Conservation (phyloP, 2,329 filamentous ascomycete genomes). For the Beauveria brongniartii region DNA sequence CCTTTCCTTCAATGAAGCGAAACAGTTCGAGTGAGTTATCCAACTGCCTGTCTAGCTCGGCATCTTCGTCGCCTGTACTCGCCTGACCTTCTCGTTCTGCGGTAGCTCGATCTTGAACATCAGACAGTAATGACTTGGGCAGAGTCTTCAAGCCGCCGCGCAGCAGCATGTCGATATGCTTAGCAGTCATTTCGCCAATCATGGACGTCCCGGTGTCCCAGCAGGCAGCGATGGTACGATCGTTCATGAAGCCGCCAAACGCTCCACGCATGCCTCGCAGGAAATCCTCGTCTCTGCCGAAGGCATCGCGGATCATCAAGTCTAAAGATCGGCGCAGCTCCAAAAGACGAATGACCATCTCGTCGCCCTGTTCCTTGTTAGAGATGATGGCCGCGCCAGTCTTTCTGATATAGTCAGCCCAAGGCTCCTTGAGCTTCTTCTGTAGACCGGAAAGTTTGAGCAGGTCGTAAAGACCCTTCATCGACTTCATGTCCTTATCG, state of each 20-base stretch:
- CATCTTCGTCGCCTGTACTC: conserved; percentile 76
- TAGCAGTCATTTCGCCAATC: conserved; percentile 97
- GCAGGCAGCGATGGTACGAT: conserved; percentile 61
- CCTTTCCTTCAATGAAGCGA: conserved; percentile 94
- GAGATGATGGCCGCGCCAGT: conserved; percentile 72
- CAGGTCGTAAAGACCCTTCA: conserved; percentile 71
- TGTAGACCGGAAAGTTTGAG: conserved; percentile 66
- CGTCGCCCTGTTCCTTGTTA: conserved; percentile 66
- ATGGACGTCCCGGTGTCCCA: conserved; percentile 84
- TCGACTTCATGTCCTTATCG: conserved; percentile 57
- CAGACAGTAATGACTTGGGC: conserved; percentile 58
- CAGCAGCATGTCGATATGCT: conserved; percentile 85
- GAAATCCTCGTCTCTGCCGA: conserved; percentile 68
- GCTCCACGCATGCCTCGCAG: conserved; percentile 73
- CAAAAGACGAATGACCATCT: conserved; percentile 80
- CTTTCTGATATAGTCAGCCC: conserved; percentile 68
- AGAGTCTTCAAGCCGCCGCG: conserved; percentile 81
- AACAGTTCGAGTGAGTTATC: conserved; percentile 92
- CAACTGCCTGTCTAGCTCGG: conserved; percentile 82
- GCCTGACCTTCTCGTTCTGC: conserved; percentile 56
- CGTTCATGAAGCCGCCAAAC: conserved; percentile 89
- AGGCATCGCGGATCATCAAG: conserved; percentile 66
- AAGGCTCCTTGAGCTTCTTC: conserved; percentile 60
- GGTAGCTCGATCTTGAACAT: conserved; percentile 47
- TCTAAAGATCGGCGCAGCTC: conserved; percentile 75